These are phyloP conservation scores for Penicillium freii DNA, from an alignment of 2,329 filamentous ascomycete genomes.

Conservation along the genomic window DNA sequence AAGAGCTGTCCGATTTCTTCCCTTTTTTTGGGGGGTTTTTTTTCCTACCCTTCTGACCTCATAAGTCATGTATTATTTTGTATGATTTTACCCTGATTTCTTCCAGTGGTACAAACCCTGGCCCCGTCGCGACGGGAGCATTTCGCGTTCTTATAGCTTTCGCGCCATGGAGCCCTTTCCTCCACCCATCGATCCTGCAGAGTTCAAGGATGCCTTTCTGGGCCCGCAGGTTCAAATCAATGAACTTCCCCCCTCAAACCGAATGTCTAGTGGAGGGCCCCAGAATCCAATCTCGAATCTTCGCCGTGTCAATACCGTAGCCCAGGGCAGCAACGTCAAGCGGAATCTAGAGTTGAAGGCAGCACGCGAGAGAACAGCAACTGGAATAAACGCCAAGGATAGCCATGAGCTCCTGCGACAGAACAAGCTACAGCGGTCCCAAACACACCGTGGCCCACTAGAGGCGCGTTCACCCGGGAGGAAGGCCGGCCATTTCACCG, in stretches of 20 bases:
- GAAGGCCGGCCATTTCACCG: slow-evolving; percentile 71
- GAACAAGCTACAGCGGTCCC: slow-evolving; percentile 40
- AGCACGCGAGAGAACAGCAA: slow-evolving; percentile 35
- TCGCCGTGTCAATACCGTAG: slow-evolving; percentile 41
- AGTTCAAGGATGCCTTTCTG: slow-evolving; percentile 17
- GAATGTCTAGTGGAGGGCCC: slow-evolving; percentile 11
- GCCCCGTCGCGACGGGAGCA: slow-evolving; percentile 11
- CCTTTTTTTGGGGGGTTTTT: neutral
- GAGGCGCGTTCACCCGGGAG: slow-evolving; percentile 62
- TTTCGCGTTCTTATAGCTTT: slow-evolving; percentile 10
- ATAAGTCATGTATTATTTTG: slow-evolving; percentile 1
- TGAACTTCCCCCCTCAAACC: slow-evolving; percentile 15
- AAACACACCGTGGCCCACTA: slow-evolving; percentile 50
- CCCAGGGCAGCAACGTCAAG: slow-evolving; percentile 34
- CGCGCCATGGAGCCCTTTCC: slow-evolving; percentile 24
- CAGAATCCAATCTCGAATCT: slow-evolving; percentile 26
- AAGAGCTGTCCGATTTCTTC: slow-evolving; percentile 19
- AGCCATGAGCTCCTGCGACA: slow-evolving; percentile 52
- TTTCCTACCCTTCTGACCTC: slow-evolving; percentile 7
- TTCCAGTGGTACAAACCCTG: slow-evolving; percentile 1
- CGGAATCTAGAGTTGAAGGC: slow-evolving; percentile 31
- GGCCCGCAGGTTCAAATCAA: slow-evolving; percentile 21
- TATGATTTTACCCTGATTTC: slow-evolving; percentile 19
- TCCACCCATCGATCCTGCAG: slow-evolving; percentile 12
- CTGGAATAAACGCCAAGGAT: slow-evolving; percentile 48